These are phyloP conservation scores for Neoboletus magnificus DNA, from an alignment of 768 basidiomycete genomes.

Conservation along the genomic window DNA sequence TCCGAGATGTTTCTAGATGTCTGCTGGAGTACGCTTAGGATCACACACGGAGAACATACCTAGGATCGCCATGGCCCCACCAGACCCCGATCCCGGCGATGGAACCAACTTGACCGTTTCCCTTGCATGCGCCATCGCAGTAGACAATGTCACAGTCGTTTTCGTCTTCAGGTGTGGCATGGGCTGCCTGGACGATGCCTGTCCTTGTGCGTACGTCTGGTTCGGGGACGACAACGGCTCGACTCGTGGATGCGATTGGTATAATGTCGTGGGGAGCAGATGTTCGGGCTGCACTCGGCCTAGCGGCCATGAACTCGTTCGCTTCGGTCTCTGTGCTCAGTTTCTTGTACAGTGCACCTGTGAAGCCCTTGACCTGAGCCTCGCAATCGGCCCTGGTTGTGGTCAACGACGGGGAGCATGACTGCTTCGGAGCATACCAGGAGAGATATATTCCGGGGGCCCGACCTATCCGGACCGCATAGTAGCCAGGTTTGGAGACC, in stretches of 20 bases:
- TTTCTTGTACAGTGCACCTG: slow-evolving; percentile 63
- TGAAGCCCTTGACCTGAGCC: slow-evolving; percentile 62
- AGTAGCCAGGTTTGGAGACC: slow-evolving; percentile 49
- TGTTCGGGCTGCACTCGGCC: slow-evolving; percentile 18
- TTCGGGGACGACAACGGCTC: background rate
- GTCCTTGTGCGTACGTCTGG: background rate
- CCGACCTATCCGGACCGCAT: slow-evolving; percentile 69
- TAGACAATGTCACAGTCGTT: slow-evolving; percentile 56
- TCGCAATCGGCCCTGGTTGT: slow-evolving; percentile 65
- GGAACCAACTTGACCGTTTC: slow-evolving; percentile 68
- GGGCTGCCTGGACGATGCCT: background rate
- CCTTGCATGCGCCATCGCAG: slow-evolving; percentile 83
- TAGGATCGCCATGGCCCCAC: slow-evolving; percentile 70
- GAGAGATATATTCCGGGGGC: slow-evolving; percentile 62
- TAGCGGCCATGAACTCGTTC: slow-evolving; percentile 46
- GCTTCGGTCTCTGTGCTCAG: slow-evolving; percentile 59
- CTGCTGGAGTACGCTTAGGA: background rate
- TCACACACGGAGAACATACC: slow-evolving; percentile 33
- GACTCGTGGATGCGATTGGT: slow-evolving; percentile 31
- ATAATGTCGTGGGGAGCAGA: slow-evolving; percentile 4
- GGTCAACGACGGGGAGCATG: slow-evolving; percentile 22
- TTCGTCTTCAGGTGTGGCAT: slow-evolving; percentile 23
- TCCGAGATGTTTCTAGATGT: slow-evolving; percentile 73
- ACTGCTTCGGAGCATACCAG: slow-evolving; percentile 53
- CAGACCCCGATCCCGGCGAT: slow-evolving; percentile 86